A percentile compares a stretch with the other conserved stretches of the same genome.
Conservation (phyloP, 148 eudicot genomes). For the Linanthus parryae region DNA sequence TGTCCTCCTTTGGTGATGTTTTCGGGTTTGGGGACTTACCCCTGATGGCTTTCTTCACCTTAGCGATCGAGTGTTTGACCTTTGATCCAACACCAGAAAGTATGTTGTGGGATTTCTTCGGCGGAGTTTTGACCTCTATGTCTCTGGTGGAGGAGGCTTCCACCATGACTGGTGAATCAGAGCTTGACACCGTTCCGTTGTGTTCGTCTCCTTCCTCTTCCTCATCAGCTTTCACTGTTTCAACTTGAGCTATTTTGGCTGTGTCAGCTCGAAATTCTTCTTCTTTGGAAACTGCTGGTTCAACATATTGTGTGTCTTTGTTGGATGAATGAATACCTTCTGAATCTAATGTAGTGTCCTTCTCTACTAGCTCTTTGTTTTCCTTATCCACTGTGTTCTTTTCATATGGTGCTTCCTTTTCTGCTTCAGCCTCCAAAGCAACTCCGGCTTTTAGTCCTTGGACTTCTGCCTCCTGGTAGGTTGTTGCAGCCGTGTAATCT, state of each 20-base stretch:
- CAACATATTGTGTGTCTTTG: constrained; percentile 10
- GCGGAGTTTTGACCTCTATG: constrained; percentile 33
- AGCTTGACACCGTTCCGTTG: constrained; percentile 21
- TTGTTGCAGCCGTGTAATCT: constrained; percentile 6
- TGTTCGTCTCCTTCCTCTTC: constrained; percentile 30
- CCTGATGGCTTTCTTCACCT: constrained; percentile 67
- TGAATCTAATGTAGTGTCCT: constrained; percentile 9
- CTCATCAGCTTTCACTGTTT: constrained; percentile 21
- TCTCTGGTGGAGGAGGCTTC: constrained; percentile 39
- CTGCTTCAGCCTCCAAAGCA: constrained; percentile 14
- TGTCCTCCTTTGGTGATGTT: constrained; percentile 34
- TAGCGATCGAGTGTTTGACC: constrained; percentile 67
- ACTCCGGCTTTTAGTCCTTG: constrained; percentile 1
- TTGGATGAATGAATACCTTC: constrained; percentile 7
- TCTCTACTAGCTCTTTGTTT: constrained; percentile 11
- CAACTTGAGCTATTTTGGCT: constrained; percentile 15
- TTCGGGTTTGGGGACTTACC: constrained; percentile 51
- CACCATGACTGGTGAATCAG: constrained; percentile 36
- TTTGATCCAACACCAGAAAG: constrained; percentile 68
- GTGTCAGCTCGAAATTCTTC: constrained; percentile 14
- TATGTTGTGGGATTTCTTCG: constrained; percentile 54
- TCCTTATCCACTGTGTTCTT: constrained; percentile 5
- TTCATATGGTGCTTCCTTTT: constrained; percentile 15
- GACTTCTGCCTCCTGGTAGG: constrained; percentile 12
- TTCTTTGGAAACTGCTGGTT: constrained; percentile 4